Evolutionary conservation across 768 basidiomycete genomes (phyloP).

Genomic region (Tylopilus balloui): DNA sequence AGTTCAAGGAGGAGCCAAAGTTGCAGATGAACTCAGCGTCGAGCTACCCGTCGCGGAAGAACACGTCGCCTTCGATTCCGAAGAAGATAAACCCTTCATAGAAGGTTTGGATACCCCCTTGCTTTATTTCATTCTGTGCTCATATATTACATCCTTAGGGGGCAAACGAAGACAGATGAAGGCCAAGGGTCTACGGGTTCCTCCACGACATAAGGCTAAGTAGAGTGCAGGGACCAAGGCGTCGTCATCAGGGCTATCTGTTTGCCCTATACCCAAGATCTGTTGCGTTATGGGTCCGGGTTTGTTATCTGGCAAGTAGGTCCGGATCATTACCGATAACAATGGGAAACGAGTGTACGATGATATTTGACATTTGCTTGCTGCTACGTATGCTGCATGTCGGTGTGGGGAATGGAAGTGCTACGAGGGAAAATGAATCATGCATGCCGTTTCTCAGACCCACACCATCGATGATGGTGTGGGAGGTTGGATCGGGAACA

Average conservation of each 20-base stretch:
- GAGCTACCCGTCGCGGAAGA: slow-evolving; percentile 27
- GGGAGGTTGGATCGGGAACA: not conserved
- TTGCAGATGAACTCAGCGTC: slow-evolving; percentile 18
- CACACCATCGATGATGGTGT: not conserved
- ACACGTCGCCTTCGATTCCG: slow-evolving; percentile 60
- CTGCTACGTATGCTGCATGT: not conserved
- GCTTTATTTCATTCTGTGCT: not conserved
- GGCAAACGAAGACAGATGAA: slow-evolving; percentile 73
- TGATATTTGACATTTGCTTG: slow-evolving; percentile 1
- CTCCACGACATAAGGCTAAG: slow-evolving; percentile 42
- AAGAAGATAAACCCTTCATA: slow-evolving; percentile 73
- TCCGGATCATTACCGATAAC: not conserved
- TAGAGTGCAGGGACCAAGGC: slow-evolving; percentile 23
- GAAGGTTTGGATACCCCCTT: slow-evolving; percentile 53
- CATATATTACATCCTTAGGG: slow-evolving; percentile 39
- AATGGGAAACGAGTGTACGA: slow-evolving; percentile 6
- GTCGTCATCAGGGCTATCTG: not conserved
- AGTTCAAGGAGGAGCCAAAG: slow-evolving; percentile 30
- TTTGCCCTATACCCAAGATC: slow-evolving; percentile 4
- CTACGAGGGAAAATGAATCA: not conserved
- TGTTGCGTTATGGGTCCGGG: not conserved
- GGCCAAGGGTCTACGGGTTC: slow-evolving; percentile 66
- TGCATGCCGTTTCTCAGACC: not conserved
- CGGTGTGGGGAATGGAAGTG: not conserved
- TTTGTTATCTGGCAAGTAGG: not conserved